Evolutionary conservation across 345 rosid genomes (phyloP).

Genomic region (Diplotaxis tenuifolia): DNA sequence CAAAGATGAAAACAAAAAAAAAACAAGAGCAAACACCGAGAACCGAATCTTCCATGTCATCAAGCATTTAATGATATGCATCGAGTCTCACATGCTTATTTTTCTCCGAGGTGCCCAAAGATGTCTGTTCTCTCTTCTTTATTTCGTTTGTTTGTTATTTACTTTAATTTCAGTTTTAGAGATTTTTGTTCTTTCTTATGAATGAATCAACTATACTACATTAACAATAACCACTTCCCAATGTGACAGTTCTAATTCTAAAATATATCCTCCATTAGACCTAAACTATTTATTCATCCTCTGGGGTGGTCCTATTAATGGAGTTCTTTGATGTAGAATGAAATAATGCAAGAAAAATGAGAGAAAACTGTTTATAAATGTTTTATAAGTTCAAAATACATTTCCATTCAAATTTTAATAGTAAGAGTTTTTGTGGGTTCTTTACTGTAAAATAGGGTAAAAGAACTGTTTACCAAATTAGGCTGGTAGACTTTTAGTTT

Average conservation of each 20-base stretch:
- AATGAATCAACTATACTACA: conserved; percentile 18
- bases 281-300: conserved; percentile 21
- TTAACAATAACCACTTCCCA: conserved; percentile 30
- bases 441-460: background rate
- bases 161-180: background rate
- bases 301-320: background rate
- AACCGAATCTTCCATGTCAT: conserved; percentile 73
- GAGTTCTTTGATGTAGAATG: background rate
- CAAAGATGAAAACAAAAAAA: background rate
- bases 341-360: background rate
- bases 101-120: conserved; percentile 53
- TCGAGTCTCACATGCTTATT: conserved; percentile 52
- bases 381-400: conserved; percentile 1
- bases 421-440: background rate
- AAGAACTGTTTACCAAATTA: background rate
- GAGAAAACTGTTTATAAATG: background rate
- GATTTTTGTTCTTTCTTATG: conserved; percentile 16
- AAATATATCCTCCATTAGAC: conserved; percentile 13
- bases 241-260: conserved; percentile 29
- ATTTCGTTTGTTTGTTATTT: background rate
- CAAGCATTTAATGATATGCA: conserved; percentile 58
- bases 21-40: conserved; percentile 46
- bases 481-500: background rate
- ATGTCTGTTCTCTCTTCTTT: conserved; percentile 64
- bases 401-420: background rate